Evolutionary conservation across 2,329 filamentous ascomycete genomes (phyloP), one percentile per base, ranked within the genome.

Genomic region (Aspergillus pseudoglaucus): DNA sequence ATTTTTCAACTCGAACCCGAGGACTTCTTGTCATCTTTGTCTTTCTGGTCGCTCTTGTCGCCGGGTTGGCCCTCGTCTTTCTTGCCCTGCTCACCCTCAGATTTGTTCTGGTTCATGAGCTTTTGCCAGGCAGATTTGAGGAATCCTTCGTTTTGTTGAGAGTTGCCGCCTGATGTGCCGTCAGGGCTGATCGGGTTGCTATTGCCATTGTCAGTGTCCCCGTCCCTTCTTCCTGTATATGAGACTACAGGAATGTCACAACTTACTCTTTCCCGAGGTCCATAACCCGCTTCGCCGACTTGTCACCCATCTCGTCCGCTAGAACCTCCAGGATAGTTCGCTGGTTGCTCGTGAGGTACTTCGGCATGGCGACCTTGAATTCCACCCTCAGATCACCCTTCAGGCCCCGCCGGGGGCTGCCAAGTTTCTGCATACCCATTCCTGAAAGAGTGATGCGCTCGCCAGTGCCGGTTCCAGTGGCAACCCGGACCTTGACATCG

Each of bases 321-420:
- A 98, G 81, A 82, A 97, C 91, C 74, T 98, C 93, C 40, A 95
- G 73, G 50, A 98, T 87, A 1, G 88, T 94, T 46, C 93, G 81
- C 74, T 98, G 90, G 72, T 95, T 97, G 41, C 86, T 81, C 47
- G 81, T 89, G 55, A 98, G 77, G 62, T 91, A 96, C 72, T 95
- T 97, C 41, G 93, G 93, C 88, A 97, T 95, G 47, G 81, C 75
- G 41, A 98, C 88, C 67, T 89, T 89, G 79, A 95, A 98, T 67
- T 98, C 91, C 6, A 98, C 90, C 65, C 83, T 85, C 51, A 98
- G 73, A 63, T 98, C 93, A 54, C 93, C 93, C 25, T 54, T 62
- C 46, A 64, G 65, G 27, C 78, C 81, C 47, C 83, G 79, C 5
- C 55, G 42, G 42, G 88, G 79, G 15, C 79, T 77, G 52, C 80